Conservation (phyloP, 345 rosid genomes). For the Populus alba region DNA sequence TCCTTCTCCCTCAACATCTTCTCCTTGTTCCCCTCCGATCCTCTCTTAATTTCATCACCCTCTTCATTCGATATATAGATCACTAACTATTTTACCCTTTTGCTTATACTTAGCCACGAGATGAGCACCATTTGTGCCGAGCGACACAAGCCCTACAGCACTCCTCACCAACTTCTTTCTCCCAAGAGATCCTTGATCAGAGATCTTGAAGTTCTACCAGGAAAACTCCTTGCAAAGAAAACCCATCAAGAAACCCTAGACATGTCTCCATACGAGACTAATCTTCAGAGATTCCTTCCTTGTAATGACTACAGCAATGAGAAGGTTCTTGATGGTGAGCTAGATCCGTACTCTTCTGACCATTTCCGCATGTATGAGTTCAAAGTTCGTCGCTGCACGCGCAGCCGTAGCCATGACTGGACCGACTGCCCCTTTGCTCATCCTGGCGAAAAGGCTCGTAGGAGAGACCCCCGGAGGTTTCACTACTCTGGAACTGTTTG, state of each 20-base stretch:
- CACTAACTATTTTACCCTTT: too few relatives aligned
- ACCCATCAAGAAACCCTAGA: not conserved
- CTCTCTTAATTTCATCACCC: not conserved
- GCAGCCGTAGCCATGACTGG: constrained; percentile 97
- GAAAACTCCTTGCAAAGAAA: constrained; percentile 44
- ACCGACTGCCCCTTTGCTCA: constrained; percentile 94
- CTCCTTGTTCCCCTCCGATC: not conserved
- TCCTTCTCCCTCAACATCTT: constrained; percentile 14
- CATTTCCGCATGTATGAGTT: constrained; percentile 91
- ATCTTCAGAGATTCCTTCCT: constrained; percentile 40
- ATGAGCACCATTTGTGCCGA: constrained; percentile 53
- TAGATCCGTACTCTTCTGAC: constrained; percentile 60
- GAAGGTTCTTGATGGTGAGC: constrained; percentile 19
- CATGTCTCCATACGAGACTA: constrained; percentile 2
- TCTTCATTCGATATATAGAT: not conserved
- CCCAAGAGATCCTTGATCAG: constrained; percentile 22
- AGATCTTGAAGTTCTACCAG: constrained; percentile 59
- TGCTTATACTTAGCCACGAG: not conserved
- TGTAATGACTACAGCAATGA: constrained; percentile 24
- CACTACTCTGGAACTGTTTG: constrained; percentile 69
- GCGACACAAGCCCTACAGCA: constrained; percentile 37
- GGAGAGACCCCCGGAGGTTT: constrained; percentile 70
- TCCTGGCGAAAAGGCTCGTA: constrained; percentile 82
- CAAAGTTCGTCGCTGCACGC: constrained; percentile 82
- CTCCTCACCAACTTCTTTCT: constrained; percentile 28